Evolutionary conservation across 139 green algal species (phyloP).

Genomic region (Pseudopediastrum boryanum): DNA sequence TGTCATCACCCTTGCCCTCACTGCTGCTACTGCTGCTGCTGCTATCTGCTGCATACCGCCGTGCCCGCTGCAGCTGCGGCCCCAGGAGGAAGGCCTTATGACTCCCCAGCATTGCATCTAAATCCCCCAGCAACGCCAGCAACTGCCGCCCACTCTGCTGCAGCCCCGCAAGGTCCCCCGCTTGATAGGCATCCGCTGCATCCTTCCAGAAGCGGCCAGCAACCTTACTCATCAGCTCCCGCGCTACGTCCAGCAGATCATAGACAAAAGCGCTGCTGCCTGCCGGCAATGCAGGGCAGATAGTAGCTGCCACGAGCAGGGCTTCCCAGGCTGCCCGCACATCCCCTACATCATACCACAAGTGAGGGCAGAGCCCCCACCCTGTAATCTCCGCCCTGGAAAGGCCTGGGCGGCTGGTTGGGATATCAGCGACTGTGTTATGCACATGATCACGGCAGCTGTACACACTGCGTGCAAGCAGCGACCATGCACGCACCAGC

Average conservation of each 20-base stretch:
- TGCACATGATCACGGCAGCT: constrained; percentile 31
- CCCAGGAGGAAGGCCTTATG: constrained; percentile 53
- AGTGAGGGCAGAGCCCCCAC: constrained; percentile 46
- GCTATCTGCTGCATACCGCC: constrained; percentile 9
- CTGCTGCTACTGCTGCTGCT: constrained; percentile 1
- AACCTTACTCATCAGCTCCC: constrained; percentile 45
- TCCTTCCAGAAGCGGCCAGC: constrained; percentile 33
- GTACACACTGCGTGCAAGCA: constrained; percentile 41
- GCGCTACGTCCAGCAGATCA: constrained; percentile 48
- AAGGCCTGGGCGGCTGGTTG: constrained; percentile 44
- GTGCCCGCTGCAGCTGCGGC: constrained; percentile 28
- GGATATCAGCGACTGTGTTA: constrained; percentile 48
- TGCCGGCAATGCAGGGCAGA: not conserved
- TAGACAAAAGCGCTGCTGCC: constrained; percentile 41
- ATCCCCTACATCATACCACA: constrained; percentile 47
- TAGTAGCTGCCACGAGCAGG: constrained; percentile 29
- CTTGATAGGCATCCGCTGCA: constrained; percentile 24
- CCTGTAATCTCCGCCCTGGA: constrained; percentile 25
- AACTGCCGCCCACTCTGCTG: not conserved
- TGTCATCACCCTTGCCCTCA: not conserved
- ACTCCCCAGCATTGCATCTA: constrained; percentile 47
- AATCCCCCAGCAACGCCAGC: constrained; percentile 46
- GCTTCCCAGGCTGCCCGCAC: constrained; percentile 33
- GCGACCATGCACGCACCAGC: constrained; percentile 29
- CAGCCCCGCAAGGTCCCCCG: constrained; percentile 2